Evolutionary conservation across 257 asterid genomes (phyloP).

Genomic region (Rauvolfia tetraphylla): DNA sequence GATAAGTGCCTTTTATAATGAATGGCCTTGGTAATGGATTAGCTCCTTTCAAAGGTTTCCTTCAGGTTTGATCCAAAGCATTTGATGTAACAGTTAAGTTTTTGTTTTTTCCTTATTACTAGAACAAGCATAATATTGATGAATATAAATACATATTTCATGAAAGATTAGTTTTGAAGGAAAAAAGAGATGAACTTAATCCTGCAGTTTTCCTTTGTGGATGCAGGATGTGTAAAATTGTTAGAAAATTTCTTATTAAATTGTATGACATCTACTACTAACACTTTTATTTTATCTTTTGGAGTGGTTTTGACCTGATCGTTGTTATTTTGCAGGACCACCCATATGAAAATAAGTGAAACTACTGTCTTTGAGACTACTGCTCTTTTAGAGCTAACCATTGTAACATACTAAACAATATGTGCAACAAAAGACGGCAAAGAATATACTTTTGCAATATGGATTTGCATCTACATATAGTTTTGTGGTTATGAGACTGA

Average conservation of each 20-base stretch:
- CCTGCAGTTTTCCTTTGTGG: slow-evolving; percentile 84
- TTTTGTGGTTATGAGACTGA: not conserved
- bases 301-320: slow-evolving; percentile 1
- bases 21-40: slow-evolving; percentile 98
- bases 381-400: slow-evolving; percentile 74
- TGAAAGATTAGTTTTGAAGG: slow-evolving; percentile 94
- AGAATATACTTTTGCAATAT: slow-evolving; percentile 41
- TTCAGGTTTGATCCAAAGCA: slow-evolving; percentile 59
- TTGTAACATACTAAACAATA: slow-evolving; percentile 87
- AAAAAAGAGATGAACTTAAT: slow-evolving; percentile 81
- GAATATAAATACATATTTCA: slow-evolving; percentile 29
- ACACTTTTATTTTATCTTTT: not conserved
- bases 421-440: slow-evolving; percentile 91
- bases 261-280: too few relatives aligned
- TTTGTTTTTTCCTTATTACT: slow-evolving; percentile 6
- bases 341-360: slow-evolving; percentile 72
- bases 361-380: slow-evolving; percentile 61
- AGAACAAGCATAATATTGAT: slow-evolving; percentile 6
- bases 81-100: not conserved
- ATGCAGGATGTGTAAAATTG: slow-evolving; percentile 90
- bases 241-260: slow-evolving; percentile 23
- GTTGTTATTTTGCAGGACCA: slow-evolving; percentile 55
- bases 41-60: slow-evolving; percentile 98
- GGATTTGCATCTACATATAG: not conserved
- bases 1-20: slow-evolving; percentile 79